These are phyloP conservation scores for Cicer bijugum DNA, from an alignment of 306 rosid genomes.

Conservation along the genomic window DNA sequence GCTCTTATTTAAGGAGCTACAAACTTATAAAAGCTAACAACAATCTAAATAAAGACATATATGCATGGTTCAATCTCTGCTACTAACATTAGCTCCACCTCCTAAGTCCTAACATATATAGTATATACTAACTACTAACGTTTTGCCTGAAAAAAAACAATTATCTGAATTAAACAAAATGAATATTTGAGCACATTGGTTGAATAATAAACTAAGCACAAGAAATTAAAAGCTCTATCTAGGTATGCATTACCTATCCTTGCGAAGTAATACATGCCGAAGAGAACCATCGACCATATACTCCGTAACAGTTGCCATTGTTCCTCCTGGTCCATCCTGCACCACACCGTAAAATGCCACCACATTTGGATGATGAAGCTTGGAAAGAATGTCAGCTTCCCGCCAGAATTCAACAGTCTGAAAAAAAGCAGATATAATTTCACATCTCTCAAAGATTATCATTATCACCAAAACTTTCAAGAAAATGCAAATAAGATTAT, in stretches of 20 bases:
- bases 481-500: neutral
- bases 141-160: neutral
- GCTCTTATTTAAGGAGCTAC: conserved; percentile 1
- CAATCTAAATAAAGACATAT: too few relatives aligned
- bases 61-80: too few relatives aligned
- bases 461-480: neutral
- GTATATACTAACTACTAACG: too few relatives aligned
- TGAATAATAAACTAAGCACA: conserved; percentile 20
- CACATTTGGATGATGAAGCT: conserved; percentile 94
- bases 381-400: conserved; percentile 80
- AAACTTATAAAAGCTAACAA: conserved; percentile 26
- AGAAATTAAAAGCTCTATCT: conserved; percentile 35
- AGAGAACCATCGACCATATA: conserved; percentile 94
- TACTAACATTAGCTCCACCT: too few relatives aligned
- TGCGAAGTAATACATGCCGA: conserved; percentile 73
- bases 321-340: conserved; percentile 81
- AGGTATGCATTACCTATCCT: conserved; percentile 64
- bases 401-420: conserved; percentile 88
- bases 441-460: conserved; percentile 22
- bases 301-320: conserved; percentile 84
- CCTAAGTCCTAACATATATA: neutral
- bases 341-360: conserved; percentile 71
- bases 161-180: neutral
- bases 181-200: neutral
- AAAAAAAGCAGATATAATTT: conserved; percentile 40